Conservation (phyloP, 2,329 filamentous ascomycete genomes). For the Stachybotrys chlorohalonatus region DNA sequence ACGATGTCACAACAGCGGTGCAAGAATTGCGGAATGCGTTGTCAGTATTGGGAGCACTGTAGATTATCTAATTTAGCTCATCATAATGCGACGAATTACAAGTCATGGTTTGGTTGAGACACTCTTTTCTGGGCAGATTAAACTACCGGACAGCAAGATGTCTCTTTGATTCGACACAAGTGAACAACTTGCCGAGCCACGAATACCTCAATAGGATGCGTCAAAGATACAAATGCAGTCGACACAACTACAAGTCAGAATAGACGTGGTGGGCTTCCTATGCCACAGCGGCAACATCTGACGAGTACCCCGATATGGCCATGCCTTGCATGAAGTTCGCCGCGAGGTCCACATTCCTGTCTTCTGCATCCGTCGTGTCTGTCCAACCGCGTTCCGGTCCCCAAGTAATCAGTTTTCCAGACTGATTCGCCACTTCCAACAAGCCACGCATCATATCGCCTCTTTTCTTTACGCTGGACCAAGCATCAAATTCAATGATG, state of each 20-base stretch:
- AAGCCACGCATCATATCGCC: constrained; percentile 57
- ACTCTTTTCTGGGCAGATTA: no score
- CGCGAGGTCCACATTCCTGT: constrained; percentile 3
- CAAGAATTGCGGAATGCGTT: constrained; percentile 74
- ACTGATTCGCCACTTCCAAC: constrained; percentile 38
- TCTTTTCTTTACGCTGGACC: constrained; percentile 52
- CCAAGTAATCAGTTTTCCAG: constrained; percentile 51
- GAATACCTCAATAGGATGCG: no score
- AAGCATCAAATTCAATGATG: constrained; percentile 62
- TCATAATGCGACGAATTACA: no score
- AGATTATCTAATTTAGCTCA: background rate
- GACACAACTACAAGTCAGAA: background rate
- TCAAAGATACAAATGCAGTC: no score
- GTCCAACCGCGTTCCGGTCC: constrained; percentile 60
- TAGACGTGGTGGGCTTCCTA: background rate
- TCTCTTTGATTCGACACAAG: no score
- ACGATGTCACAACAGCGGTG: constrained; percentile 85
- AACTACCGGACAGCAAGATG: no score
- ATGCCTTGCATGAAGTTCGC: constrained; percentile 3
- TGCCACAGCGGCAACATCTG: constrained; percentile 9
- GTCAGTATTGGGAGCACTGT: constrained; percentile 53
- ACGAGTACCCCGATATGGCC: constrained; percentile 6
- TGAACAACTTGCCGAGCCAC: no score
- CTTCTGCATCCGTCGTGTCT: constrained; percentile 31
- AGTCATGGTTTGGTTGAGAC: no score